A percentile compares a stretch with the other conserved stretches of the same genome.
These are phyloP conservation scores for Penicillium nucicola DNA, from an alignment of 495 filamentous ascomycete species.

Conservation along the genomic window DNA sequence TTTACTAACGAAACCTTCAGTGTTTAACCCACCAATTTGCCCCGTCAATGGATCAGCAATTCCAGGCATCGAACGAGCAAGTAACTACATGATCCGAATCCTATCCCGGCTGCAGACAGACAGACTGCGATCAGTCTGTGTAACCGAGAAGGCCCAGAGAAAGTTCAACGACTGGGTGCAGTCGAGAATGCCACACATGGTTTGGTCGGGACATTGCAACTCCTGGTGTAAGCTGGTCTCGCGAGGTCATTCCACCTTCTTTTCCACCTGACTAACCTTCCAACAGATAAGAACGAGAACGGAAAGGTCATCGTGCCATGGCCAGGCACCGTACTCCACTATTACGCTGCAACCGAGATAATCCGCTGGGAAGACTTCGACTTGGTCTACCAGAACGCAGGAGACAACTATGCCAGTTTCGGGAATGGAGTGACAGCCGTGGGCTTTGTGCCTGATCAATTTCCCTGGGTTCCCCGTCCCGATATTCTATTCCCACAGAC, in stretches of 20 bases:
- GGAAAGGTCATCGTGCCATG: slow-evolving; percentile 11
- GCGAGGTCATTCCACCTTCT: neutral
- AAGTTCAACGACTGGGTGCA: slow-evolving; percentile 12
- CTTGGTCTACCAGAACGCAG: slow-evolving; percentile 1
- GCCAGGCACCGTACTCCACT: slow-evolving; percentile 10
- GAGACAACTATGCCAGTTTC: slow-evolving; percentile 5
- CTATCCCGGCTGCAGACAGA: slow-evolving; percentile 6
- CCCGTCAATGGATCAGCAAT: slow-evolving; percentile 11
- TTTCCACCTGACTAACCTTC: neutral
- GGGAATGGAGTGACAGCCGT: slow-evolving; percentile 10
- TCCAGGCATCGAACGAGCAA: slow-evolving; percentile 9
- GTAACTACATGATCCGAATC: slow-evolving; percentile 8
- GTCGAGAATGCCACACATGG: slow-evolving; percentile 10
- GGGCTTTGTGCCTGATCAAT: slow-evolving; percentile 4
- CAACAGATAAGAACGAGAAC: slow-evolving; percentile 7
- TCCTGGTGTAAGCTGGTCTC: slow-evolving; percentile 8
- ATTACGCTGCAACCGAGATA: slow-evolving; percentile 12
- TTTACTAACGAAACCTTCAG: neutral
- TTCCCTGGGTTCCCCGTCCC: slow-evolving; percentile 1
- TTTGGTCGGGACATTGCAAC: slow-evolving; percentile 10
- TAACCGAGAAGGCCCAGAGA: neutral
- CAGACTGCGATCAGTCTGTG: slow-evolving; percentile 8
- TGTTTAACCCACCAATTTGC: slow-evolving; percentile 9
- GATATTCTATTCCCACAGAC: too few species aligned
- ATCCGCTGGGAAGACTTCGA: slow-evolving; percentile 15